Conservation (phyloP, 208 protist genomes). For the Trypanosoma avium region DNA sequence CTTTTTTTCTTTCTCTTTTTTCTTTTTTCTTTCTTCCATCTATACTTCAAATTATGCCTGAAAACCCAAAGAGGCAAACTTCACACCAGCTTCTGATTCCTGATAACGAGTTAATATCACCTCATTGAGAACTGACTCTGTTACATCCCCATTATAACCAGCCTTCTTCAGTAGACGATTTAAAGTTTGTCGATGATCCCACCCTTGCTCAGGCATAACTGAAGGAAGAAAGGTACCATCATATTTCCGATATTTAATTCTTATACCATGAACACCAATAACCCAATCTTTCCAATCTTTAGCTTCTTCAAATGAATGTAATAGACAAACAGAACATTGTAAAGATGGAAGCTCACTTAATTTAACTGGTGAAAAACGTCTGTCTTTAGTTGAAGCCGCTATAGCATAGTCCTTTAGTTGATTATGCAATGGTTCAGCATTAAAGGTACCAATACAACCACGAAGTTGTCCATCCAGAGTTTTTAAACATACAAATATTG, state of each 20-base stretch:
- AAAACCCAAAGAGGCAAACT: constrained; percentile 14
- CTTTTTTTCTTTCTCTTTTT: too few relatives aligned
- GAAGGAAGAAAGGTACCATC: constrained; percentile 81
- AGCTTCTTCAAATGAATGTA: constrained; percentile 81
- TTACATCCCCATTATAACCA: constrained; percentile 58
- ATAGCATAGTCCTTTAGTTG: constrained; percentile 74
- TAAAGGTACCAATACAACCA: constrained; percentile 85
- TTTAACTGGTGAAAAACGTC: constrained; percentile 65
- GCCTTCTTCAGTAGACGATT: constrained; percentile 67
- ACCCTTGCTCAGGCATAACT: constrained; percentile 72
- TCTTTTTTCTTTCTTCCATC: too few relatives aligned
- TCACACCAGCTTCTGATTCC: constrained; percentile 25
- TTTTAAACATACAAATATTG: constrained; percentile 81
- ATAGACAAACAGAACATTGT: constrained; percentile 74
- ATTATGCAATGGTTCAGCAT: constrained; percentile 52
- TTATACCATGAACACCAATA: constrained; percentile 81
- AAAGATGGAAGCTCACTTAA: constrained; percentile 63
- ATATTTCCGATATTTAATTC: constrained; percentile 57
- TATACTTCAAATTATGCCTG: too few relatives aligned
- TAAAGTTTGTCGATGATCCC: constrained; percentile 70
- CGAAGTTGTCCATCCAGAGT: constrained; percentile 59
- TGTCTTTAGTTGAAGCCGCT: constrained; percentile 72
- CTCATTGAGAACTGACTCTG: constrained; percentile 45
- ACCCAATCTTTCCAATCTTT: constrained; percentile 77
- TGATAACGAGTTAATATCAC: constrained; percentile 75